phyloP scores from a whole-genome alignment of 1,284 basidiomycete genomes.

The Dichomitus squalens region DNA sequence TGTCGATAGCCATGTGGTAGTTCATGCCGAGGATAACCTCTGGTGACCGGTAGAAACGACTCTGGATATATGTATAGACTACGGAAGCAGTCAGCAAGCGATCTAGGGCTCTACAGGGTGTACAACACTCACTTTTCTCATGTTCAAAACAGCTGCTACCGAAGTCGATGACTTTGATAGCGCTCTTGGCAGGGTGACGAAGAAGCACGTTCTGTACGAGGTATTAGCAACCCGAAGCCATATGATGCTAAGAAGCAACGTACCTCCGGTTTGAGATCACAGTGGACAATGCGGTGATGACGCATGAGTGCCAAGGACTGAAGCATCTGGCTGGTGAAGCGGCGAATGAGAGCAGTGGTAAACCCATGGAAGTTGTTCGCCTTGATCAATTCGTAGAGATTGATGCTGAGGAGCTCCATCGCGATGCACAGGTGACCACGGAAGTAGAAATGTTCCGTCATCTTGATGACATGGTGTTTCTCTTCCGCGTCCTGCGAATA shows the following conservation, averaged over 20 bases:
- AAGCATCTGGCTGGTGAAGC: conserved; percentile 97
- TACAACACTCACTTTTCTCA: conserved; percentile 84
- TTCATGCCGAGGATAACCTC: conserved; percentile 94
- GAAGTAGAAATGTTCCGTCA: conserved; percentile 99
- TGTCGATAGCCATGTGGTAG: conserved; percentile 95
- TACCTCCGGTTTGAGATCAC: conserved; percentile 98
- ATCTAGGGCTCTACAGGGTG: not conserved
- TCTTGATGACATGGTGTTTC: conserved; percentile 96
- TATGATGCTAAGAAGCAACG: conserved; percentile 21
- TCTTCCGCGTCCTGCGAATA: conserved; percentile 85
- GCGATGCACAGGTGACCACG: conserved; percentile 98
- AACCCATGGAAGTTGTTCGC: conserved; percentile 98
- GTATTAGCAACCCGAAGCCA: conserved; percentile 1
- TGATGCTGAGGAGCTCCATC: conserved; percentile 97
- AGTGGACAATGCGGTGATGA: conserved; percentile 98
- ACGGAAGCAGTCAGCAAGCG: conserved; percentile 22
- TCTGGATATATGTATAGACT: conserved; percentile 99
- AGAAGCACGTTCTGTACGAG: conserved; percentile 85
- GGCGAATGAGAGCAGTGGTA: conserved; percentile 90
- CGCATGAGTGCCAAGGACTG: conserved; percentile 91
- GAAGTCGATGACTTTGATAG: conserved; percentile 98
- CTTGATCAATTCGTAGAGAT: conserved; percentile 99
- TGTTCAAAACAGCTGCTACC: conserved; percentile 98
- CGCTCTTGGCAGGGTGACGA: conserved; percentile 93
- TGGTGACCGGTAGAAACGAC: conserved; percentile 96